These are phyloP conservation scores for Hibiscus trionum DNA, from an alignment of 345 rosid species.

Conservation along the genomic window DNA sequence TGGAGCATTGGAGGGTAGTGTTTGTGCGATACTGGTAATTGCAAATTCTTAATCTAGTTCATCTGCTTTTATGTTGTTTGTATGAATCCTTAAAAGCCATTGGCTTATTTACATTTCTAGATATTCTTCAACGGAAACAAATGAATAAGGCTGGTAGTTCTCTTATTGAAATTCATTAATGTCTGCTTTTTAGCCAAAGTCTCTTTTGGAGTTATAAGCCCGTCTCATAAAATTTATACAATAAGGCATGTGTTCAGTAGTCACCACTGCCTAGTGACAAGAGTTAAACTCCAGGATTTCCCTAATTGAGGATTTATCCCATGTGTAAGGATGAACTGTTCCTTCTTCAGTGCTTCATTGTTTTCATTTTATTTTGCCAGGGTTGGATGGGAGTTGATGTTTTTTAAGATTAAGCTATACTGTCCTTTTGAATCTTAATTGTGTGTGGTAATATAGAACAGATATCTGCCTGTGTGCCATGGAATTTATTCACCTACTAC, in stretches of 20 bases:
- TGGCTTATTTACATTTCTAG: background rate
- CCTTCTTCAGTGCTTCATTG: background rate
- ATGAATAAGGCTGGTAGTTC: background rate
- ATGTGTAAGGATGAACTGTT: background rate
- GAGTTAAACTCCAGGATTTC: background rate
- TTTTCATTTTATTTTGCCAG: background rate
- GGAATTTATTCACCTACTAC: background rate
- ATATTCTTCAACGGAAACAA: background rate
- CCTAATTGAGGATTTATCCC: background rate
- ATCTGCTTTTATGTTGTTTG: background rate
- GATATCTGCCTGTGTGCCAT: background rate
- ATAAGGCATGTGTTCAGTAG: too few species aligned
- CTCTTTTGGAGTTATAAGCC: too few species aligned
- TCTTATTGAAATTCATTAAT: background rate
- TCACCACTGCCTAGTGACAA: too few species aligned
- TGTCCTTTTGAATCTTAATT: background rate
- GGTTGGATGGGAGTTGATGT: background rate
- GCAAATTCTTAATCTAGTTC: constrained; percentile 6
- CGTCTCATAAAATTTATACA: too few species aligned
- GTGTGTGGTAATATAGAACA: background rate
- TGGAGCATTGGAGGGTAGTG: constrained; percentile 97
- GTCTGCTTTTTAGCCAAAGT: background rate
- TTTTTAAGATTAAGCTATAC: background rate
- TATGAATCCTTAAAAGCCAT: background rate
- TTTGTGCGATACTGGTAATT: constrained; percentile 83